Evolutionary conservation across 257 asterid species (phyloP).

Genomic region (Solanum tacnaense): DNA sequence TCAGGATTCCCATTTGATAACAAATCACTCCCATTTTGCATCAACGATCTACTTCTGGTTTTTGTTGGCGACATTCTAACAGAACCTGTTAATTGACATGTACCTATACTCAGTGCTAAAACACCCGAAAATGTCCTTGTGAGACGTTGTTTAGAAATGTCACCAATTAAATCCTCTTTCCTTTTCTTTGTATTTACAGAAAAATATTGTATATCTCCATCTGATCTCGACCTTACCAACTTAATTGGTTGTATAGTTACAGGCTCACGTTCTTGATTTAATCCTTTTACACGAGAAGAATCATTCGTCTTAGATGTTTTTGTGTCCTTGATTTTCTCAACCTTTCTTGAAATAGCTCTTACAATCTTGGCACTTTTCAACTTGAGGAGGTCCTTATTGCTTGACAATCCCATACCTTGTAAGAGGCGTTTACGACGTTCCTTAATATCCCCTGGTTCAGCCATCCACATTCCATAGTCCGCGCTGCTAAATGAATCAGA

Average conservation of each 20-base stretch:
- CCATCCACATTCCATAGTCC: constrained; percentile 75
- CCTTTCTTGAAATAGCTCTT: constrained; percentile 22
- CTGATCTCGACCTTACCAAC: constrained; percentile 79
- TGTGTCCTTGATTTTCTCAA: neutral
- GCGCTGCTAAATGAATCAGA: constrained; percentile 14
- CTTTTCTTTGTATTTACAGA: constrained; percentile 51
- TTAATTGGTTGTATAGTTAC: constrained; percentile 16
- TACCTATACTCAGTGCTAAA: constrained; percentile 21
- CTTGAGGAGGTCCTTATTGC: constrained; percentile 52
- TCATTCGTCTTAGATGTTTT: constrained; percentile 2
- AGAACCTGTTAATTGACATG: constrained; percentile 16
- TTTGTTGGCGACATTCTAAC: constrained; percentile 21
- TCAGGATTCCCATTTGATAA: constrained; percentile 9
- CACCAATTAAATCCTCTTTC: constrained; percentile 65
- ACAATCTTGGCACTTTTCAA: constrained; percentile 39
- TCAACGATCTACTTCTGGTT: constrained; percentile 5
- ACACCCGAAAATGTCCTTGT: constrained; percentile 57
- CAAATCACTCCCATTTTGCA: constrained; percentile 11
- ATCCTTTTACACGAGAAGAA: constrained; percentile 10
- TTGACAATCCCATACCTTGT: constrained; percentile 85
- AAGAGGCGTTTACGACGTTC: constrained; percentile 78
- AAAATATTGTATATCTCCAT: constrained; percentile 51
- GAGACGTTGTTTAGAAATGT: constrained; percentile 57
- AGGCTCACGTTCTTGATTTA: constrained; percentile 6
- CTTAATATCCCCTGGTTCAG: constrained; percentile 78